Evolutionary conservation across 371 early-diverging fungal genomes (phyloP), one percentile per base, ranked within the genome.

Genomic region (Mucor plumbeus): DNA sequence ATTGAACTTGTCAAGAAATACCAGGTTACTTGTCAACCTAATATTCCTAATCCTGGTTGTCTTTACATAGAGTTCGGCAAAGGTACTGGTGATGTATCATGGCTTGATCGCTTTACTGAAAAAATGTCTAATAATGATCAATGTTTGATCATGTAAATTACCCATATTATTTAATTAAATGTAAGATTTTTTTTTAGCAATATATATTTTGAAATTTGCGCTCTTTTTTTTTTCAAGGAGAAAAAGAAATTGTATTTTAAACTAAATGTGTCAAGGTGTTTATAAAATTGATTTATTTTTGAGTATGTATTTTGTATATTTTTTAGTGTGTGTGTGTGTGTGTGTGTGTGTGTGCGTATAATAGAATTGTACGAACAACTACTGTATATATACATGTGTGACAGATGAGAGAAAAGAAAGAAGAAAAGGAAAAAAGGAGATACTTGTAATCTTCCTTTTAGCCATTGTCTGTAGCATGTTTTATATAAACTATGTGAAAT

Each of bases 41-140:
- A 86, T 62, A 77, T 76, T 14, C 89, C 89, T 15, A 89, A 87
- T 68, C 79, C 82, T 56, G 89, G 89, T 0, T 89, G 89, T 72
- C 74, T 89, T 17, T 86, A 76, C 61, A 73, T 89, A 41, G 86
- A 87, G 36, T 84, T 84, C 41, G 82, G 82, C 69, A 75, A 77
- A 66, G 82, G 82, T 55, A 77, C 72, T 17, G 79, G 81, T 15
- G 78, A 83, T 47, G 69, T 83, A 67, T 76, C 76, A 35, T 81
- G 81, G 84, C 73, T 80, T n/a, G 78, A 81, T 67, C 68, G 73
- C 9, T 19, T 80, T 26, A 63, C 68, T 7, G 73, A 77, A 19
- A 66, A 57, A 14, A 56, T 79, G 68, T 63, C 61, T 6, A 70
- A 62, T 10, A 71, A 70, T 14, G 80, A 75, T 35, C 59, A 68